Evolutionary conservation across 305 asterid species (phyloP), one percentile per base, ranked within the genome.

Genomic region (Fraxinus platypoda): DNA sequence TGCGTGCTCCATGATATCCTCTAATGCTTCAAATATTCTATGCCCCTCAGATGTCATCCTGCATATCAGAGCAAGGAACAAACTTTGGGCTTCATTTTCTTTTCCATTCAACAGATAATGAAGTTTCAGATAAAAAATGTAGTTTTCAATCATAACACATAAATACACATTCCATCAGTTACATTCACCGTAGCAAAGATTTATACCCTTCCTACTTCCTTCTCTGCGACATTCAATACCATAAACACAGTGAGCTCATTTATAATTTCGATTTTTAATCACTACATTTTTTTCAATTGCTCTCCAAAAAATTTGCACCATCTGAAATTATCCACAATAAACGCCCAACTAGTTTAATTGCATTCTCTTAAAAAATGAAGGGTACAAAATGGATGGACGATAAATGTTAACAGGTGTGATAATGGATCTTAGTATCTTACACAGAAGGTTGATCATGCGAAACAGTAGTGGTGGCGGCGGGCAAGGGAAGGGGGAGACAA

Each of bases 401-500:
- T 13, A 46, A 46, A 43, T 2, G 8, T n/a, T 46, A 38, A 25
- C 6, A 5, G 28, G 7, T 26, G 34, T 6, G 66, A 17, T 0
- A 15, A 33, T 49, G 71, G 70, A 66, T 66, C 74, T 66, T 26
- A 66, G 31, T n/a, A 75, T 75, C 93, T 84, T 88, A 94, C 98
- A 79, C 78, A 38, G 97, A 82, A 78, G 93, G 90, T 38, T 81
- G 90, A 62, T 87, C 91, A 64, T 85, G 85, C n/a, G 87, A 85
- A 82, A 88, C 85, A 6, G 84, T 19, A 7, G 86, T 75, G 78
- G 90, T 84, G 38, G 86, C 83, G 21, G 92, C 83, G 76, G 97
- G 98, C 78, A 94, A 82, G 28, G 99, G 99, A 6, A 94, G 93
- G 43, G 98, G 98, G 8, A 96, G 95, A 88, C 89, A 89, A 43